phyloP scores from a whole-genome alignment of 805 yeast genomes.

The Sungouiozyma intestinalis region DNA sequence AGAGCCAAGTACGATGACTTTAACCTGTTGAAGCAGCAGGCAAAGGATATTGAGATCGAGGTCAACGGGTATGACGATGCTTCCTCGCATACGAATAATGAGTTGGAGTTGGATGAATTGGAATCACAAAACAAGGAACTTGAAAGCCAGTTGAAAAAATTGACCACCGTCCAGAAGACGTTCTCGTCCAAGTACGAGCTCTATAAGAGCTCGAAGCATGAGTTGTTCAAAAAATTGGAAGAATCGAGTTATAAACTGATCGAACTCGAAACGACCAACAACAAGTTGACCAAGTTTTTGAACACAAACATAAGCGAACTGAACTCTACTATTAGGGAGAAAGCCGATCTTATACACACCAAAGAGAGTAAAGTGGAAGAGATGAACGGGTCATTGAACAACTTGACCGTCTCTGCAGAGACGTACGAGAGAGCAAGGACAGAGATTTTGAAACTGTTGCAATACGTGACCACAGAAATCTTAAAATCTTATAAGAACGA shows the following conservation, averaged over 20 bases:
- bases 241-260: conserved; percentile 46
- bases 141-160: conserved; percentile 49
- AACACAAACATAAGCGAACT: conserved; percentile 51
- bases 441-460: conserved; percentile 22
- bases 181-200: conserved; percentile 50
- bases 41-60: conserved; percentile 28
- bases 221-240: conserved; percentile 48
- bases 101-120: conserved; percentile 31
- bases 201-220: conserved; percentile 54
- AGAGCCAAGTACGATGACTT: conserved; percentile 35
- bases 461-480: conserved; percentile 39
- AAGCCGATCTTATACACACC: conserved; percentile 33
- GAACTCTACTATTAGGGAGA: conserved; percentile 41
- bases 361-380: conserved; percentile 32
- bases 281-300: conserved; percentile 48
- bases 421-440: conserved; percentile 36
- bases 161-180: conserved; percentile 53
- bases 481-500: conserved; percentile 31
- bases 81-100: conserved; percentile 1
- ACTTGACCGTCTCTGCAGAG: conserved; percentile 44
- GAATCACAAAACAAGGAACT: conserved; percentile 42
- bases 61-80: conserved; percentile 5
- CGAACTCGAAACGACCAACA: conserved; percentile 49
- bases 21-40: conserved; percentile 28
- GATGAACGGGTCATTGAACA: conserved; percentile 39